Percentiles rank a stretch among this genome's conserved stretches.
phyloP scores from a whole-genome alignment of 192 early-diverging fungal species.

The Umbelopsis vinacea region DNA sequence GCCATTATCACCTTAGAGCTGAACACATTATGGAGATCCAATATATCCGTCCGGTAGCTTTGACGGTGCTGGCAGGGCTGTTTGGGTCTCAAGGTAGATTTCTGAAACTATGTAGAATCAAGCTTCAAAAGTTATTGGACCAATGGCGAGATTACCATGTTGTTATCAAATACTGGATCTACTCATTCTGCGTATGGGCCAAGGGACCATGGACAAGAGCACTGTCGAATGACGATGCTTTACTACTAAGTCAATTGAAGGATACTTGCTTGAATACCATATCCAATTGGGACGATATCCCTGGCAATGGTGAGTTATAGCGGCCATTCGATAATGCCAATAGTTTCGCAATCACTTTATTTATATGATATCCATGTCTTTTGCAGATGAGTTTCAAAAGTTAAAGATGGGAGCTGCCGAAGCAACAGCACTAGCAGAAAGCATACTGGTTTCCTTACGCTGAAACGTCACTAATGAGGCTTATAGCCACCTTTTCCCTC shows the following conservation, averaged over 20 bases:
- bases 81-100: conserved; percentile 10
- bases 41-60: conserved; percentile 4
- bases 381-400: conserved; percentile 6
- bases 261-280: not conserved
- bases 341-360: not conserved
- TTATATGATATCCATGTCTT: not conserved
- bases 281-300: not conserved
- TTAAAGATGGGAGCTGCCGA: conserved; percentile 10
- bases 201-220: not conserved
- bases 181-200: conserved; percentile 4
- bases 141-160: conserved; percentile 11
- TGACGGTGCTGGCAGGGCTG: conserved; percentile 3
- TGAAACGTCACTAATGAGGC: not conserved
- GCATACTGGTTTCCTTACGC: not conserved
- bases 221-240: not conserved
- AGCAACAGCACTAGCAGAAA: not conserved
- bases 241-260: not conserved
- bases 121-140: not conserved
- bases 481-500: not conserved
- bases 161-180: conserved; percentile 14
- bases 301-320: not conserved
- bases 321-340: not conserved
- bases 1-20: not conserved
- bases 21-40: conserved; percentile 13
- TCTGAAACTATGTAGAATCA: not conserved